phyloP scores from a whole-genome alignment of 257 asterid species.

The Agastache rugosa region DNA sequence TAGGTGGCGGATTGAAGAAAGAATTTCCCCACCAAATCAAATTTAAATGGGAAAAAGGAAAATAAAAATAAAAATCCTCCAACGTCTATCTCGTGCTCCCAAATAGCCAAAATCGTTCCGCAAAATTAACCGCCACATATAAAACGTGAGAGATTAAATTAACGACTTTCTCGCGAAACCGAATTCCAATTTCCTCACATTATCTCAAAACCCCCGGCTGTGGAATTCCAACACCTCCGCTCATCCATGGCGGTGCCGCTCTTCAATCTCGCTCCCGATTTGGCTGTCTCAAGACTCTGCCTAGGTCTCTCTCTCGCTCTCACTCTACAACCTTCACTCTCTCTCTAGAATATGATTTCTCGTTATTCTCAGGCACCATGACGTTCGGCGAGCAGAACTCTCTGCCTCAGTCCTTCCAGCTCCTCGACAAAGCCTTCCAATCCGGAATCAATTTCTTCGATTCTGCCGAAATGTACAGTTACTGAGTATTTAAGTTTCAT shows the following conservation, averaged over 20 bases:
- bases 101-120: too few species aligned
- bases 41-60: too few species aligned
- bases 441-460: constrained; percentile 88
- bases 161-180: background rate
- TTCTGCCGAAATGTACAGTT: constrained; percentile 77
- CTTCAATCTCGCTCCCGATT: constrained; percentile 66
- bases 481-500: background rate
- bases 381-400: constrained; percentile 87
- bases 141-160: background rate
- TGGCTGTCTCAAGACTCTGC: constrained; percentile 75
- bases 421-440: constrained; percentile 77
- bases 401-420: constrained; percentile 59
- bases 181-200: background rate
- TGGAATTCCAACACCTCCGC: background rate
- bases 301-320: constrained; percentile 50
- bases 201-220: background rate
- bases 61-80: too few species aligned
- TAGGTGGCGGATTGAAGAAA: too few species aligned
- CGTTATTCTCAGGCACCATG: constrained; percentile 66
- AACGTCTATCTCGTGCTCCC: too few species aligned
- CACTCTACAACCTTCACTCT: background rate
- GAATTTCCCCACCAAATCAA: too few species aligned
- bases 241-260: constrained; percentile 71
- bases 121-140: background rate
- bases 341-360: background rate